phyloP scores from a whole-genome alignment of 108 stramenopile genomes.

The Conticribra weissflogii region DNA sequence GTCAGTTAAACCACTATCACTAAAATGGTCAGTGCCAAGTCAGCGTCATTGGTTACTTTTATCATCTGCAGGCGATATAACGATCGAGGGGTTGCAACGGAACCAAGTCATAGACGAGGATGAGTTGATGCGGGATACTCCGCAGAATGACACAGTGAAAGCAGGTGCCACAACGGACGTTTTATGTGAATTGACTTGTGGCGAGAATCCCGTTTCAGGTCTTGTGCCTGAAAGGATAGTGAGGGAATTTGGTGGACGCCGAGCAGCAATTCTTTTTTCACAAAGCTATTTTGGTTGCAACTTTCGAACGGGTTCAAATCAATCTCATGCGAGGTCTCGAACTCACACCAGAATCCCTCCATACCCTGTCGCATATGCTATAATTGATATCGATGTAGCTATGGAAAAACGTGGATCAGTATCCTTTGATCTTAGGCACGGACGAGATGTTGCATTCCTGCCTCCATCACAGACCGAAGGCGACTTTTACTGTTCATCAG shows the following conservation, averaged over 20 bases:
- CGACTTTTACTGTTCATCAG: slow-evolving; percentile 48
- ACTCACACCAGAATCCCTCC: slow-evolving; percentile 28
- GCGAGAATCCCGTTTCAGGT: slow-evolving; percentile 46
- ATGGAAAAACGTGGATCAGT: slow-evolving; percentile 35
- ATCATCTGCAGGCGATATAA: slow-evolving; percentile 60
- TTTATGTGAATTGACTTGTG: slow-evolving; percentile 72
- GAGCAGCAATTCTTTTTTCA: slow-evolving; percentile 56
- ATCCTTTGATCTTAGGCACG: slow-evolving; percentile 50
- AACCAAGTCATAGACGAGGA: slow-evolving; percentile 17
- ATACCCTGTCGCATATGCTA: slow-evolving; percentile 52
- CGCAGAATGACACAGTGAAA: slow-evolving; percentile 27
- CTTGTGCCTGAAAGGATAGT: slow-evolving; percentile 66
- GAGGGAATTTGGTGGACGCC: slow-evolving; percentile 46
- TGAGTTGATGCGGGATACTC: slow-evolving; percentile 25
- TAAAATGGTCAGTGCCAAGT: slow-evolving; percentile 52
- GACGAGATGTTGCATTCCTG: slow-evolving; percentile 74
- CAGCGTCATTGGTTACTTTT: slow-evolving; percentile 78
- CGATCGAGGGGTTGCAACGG: slow-evolving; percentile 13
- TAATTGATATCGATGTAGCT: slow-evolving; percentile 47
- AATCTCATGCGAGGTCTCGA: slow-evolving; percentile 11
- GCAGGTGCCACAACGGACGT: slow-evolving; percentile 62
- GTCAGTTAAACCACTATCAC: too few species aligned
- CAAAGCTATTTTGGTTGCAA: slow-evolving; percentile 46
- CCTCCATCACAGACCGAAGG: slow-evolving; percentile 46
- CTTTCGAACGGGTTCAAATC: background rate